These are phyloP conservation scores for Hericium alpestre DNA, from an alignment of 768 basidiomycete species.

Conservation along the genomic window DNA sequence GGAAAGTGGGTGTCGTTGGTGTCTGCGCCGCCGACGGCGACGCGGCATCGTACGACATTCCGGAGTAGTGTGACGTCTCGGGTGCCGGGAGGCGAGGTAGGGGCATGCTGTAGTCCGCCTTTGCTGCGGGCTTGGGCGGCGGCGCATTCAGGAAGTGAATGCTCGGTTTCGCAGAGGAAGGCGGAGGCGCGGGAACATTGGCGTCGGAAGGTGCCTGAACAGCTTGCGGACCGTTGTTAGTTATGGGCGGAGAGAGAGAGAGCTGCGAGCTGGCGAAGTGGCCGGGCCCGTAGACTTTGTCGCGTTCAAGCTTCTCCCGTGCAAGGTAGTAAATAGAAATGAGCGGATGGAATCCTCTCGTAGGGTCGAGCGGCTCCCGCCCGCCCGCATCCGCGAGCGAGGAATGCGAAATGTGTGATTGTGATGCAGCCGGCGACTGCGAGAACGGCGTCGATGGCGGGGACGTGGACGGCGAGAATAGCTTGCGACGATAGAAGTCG, in stretches of 20 bases:
- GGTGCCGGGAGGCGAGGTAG: constrained; percentile 75
- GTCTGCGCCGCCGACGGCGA: constrained; percentile 33
- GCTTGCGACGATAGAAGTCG: constrained; percentile 85
- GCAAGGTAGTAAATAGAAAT: constrained; percentile 95
- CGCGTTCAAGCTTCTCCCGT: constrained; percentile 90
- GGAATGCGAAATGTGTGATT: constrained; percentile 40
- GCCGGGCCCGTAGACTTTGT: constrained; percentile 86
- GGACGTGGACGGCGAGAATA: constrained; percentile 52
- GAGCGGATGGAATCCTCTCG: constrained; percentile 86
- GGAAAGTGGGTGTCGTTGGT: constrained; percentile 51
- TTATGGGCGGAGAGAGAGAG: constrained; percentile 32
- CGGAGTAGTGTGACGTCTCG: constrained; percentile 71
- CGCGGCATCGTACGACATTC: constrained; percentile 63
- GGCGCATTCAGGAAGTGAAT: constrained; percentile 10
- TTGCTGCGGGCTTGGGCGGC: constrained; percentile 24
- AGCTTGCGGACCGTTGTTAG: background rate
- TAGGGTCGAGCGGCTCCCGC: constrained; percentile 63
- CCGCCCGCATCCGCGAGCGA: constrained; percentile 32
- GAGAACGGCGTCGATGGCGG: constrained; percentile 43
- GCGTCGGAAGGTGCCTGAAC: background rate
- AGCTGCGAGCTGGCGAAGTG: constrained; percentile 90
- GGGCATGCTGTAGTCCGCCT: constrained; percentile 74
- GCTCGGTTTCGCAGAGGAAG: constrained; percentile 13
- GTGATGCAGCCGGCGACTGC: constrained; percentile 51
- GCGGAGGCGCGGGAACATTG: constrained; percentile 14